These are phyloP conservation scores for Dryas drummondii DNA, from an alignment of 306 rosid species.

Conservation along the genomic window DNA sequence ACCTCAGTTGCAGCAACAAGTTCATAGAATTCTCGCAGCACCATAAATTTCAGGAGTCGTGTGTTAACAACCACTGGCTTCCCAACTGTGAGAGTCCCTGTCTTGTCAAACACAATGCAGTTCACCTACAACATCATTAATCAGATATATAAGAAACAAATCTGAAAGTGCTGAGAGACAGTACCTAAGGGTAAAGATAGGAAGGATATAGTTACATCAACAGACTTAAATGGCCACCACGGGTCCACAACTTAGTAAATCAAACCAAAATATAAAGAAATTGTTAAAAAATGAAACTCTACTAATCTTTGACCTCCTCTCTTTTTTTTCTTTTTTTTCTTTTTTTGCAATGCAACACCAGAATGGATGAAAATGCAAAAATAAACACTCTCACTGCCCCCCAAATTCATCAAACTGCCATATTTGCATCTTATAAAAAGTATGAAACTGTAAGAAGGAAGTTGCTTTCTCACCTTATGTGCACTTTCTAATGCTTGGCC, in stretches of 20 bases:
- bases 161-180: neutral
- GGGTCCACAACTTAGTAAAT: neutral
- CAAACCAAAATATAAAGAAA: neutral
- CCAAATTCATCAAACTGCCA: neutral
- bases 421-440: neutral
- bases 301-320: neutral
- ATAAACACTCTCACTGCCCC: too few species aligned
- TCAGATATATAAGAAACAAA: neutral
- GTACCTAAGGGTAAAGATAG: neutral
- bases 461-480: slow-evolving; percentile 47
- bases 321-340: too few species aligned
- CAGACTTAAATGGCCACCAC: neutral
- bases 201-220: neutral
- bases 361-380: neutral
- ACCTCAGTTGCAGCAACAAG: slow-evolving; percentile 66
- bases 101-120: slow-evolving; percentile 73
- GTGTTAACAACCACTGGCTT: slow-evolving; percentile 67
- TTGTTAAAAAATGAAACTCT: neutral
- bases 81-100: slow-evolving; percentile 73
- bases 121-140: slow-evolving; percentile 43
- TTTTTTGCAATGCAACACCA: neutral
- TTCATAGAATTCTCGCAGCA: slow-evolving; percentile 47
- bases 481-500: slow-evolving; percentile 75
- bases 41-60: slow-evolving; percentile 43
- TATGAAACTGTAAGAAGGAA: neutral